Evolutionary conservation across 768 basidiomycete species (phyloP), one percentile per base, ranked within the genome.

Genomic region (Leccinum incarnatum): DNA sequence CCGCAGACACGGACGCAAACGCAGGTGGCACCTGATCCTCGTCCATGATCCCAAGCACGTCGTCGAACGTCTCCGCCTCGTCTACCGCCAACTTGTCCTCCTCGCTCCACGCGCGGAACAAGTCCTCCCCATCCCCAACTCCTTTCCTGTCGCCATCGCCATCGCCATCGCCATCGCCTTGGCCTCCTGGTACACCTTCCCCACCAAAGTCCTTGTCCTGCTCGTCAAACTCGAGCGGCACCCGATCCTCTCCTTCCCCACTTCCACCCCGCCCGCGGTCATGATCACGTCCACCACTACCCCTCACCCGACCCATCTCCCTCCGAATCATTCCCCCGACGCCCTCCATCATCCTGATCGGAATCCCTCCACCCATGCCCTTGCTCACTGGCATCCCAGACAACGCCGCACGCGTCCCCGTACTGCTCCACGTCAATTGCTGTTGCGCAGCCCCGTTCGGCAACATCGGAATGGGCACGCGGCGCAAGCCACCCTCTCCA

Each of bases 291-390:
- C 52, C 50, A 8, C 57, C 48, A 5, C 58, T 62, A n/a, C 56
- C 51, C 19, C 46, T 46, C 5, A 69, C 67, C 7, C 60, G 64
- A 46, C 37, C 53, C 56, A 89, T 78, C 72, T 84, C 85, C 48
- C 85, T 72, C 21, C 82, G 72, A 17, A 91, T 66, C 55, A 68
- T 76, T 12, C 85, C 71, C 9, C 81, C 85, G 19, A 91, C 61
- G 0, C 88, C 79, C 68, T 83, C 78, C 81, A 69, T 90, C 79
- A 30, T 80, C 82, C 52, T 83, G 81, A 88, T 85, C 5, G 84
- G 72, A 52, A 77, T 78, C 51, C 68, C 72, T 25, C 57, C 56
- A 5, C 61, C 52, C 61, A 66, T 42, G 42, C 42, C 42, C n/a
- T 9, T 59, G 7, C 40, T 37, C 27, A 23, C 23, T 23, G 23